A percentile compares a stretch with the other conserved stretches of the same genome.
Evolutionary conservation across 148 eudicot species (phyloP).

Genomic region (Rhododendron molle): DNA sequence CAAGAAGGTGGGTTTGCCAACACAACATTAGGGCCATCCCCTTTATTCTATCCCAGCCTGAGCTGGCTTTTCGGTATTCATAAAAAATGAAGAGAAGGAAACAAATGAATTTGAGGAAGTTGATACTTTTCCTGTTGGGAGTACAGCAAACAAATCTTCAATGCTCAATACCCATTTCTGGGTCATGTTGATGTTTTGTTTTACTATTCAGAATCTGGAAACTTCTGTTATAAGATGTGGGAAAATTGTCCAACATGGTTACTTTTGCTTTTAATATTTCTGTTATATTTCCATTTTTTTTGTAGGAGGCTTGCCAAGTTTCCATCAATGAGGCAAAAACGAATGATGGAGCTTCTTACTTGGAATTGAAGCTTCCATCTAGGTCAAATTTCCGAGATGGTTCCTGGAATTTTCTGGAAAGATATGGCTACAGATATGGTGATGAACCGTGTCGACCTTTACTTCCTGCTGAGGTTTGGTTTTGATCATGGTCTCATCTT

Average conservation of each 20-base stretch:
- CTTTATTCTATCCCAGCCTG: slow-evolving; percentile 10
- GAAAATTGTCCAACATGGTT: background rate
- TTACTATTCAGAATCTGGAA: no score
- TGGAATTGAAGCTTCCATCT: slow-evolving; percentile 61
- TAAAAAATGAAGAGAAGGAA: background rate
- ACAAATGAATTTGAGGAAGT: background rate
- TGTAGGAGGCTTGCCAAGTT: slow-evolving; percentile 68
- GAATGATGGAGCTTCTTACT: slow-evolving; percentile 61
- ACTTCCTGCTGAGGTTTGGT: slow-evolving; percentile 84
- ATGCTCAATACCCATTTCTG: background rate
- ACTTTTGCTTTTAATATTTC: background rate
- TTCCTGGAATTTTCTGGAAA: slow-evolving; percentile 65
- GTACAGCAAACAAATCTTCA: background rate
- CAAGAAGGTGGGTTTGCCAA: slow-evolving; percentile 11
- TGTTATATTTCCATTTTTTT: slow-evolving; percentile 3
- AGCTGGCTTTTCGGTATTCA: background rate
- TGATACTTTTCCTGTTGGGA: background rate
- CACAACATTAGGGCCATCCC: slow-evolving; percentile 2
- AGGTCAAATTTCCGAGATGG: slow-evolving; percentile 38
- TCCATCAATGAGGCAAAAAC: slow-evolving; percentile 54
- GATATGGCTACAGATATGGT: slow-evolving; percentile 77
- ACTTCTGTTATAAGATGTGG: background rate
- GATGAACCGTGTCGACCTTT: slow-evolving; percentile 51
- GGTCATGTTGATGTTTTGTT: background rate
- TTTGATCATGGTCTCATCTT: background rate